Evolutionary conservation across 345 rosid species (phyloP), one percentile per base, ranked within the genome.

Genomic region (Camelina neglecta): DNA sequence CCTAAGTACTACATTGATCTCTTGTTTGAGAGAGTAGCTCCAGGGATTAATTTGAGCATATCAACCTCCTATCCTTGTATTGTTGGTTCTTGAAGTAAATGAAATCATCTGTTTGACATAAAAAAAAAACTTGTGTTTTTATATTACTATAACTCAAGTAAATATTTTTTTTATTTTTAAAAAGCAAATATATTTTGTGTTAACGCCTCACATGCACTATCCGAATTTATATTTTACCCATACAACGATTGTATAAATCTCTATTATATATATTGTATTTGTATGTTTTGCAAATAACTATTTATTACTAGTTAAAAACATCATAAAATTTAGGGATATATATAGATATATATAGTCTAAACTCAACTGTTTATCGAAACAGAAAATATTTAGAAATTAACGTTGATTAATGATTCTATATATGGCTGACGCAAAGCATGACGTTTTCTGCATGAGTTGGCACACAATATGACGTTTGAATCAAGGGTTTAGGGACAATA

Each of bases 351-450:
- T 38, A 15, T n/a, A 38, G 50, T 61, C 16, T n/a, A 24, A 36
- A 50, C 7, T 49, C 2, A 21, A 21, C 23, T 0, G 23, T 21
- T 21, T 21, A 21, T 21, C 23, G 23, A 21, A 21, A 21, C 23
- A 21, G 23, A 21, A 21, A 21, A 1, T 21, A 21, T 21, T 21
- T 21, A 21, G 2, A 48, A 36, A 10, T 48, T 36, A 36, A 59
- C 47, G 41, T 47, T 24, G 18, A 33, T 5, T 20, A 47, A 18
- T 18, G 33, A 45, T 44, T 23, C 5, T 60, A 3, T 62, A 72
- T 16, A 15, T 38, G 53, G 80, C 24, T 20, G 45, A 76, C 80
- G 80, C 61, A 76, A 70, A 48, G 67, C 60, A 64, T 76, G 80
- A 76, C 75, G 66, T 12, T 63, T 69, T 69, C 36, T 26, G 63